Conservation (phyloP, 306 rosid genomes). For the Alnus glutinosa region DNA sequence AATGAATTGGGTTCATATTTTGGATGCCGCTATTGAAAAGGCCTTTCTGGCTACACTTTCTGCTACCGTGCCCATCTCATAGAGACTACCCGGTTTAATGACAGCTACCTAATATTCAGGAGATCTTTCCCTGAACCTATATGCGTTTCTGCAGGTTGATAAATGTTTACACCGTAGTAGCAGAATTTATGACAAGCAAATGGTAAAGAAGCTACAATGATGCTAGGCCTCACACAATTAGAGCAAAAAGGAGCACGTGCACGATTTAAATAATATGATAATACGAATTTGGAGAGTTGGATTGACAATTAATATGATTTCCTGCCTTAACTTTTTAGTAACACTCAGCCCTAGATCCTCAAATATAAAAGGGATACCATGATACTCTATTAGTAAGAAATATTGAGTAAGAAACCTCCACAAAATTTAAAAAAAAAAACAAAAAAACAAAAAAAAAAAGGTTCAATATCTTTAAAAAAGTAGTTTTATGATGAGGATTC, state of each 20-base stretch:
- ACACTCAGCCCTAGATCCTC: neutral
- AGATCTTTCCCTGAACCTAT: too few relatives aligned
- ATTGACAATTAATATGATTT: neutral
- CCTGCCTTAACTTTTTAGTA: neutral
- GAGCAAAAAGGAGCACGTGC: neutral
- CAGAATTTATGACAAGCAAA: constrained; percentile 3
- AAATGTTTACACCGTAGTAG: neutral
- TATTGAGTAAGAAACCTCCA: neutral
- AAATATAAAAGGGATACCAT: neutral
- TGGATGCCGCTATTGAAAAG: too few relatives aligned
- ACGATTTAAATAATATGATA: neutral
- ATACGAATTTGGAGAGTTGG: neutral
- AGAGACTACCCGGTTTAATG: too few relatives aligned
- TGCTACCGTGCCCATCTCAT: too few relatives aligned
- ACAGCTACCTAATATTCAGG: too few relatives aligned
- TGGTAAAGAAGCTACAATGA: neutral
- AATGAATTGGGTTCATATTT: too few relatives aligned
- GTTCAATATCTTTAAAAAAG: neutral
- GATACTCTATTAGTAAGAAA: neutral
- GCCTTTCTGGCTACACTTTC: too few relatives aligned
- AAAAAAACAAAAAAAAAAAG: too few relatives aligned
- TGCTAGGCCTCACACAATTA: neutral
- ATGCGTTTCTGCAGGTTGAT: too few relatives aligned
- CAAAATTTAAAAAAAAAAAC: neutral
- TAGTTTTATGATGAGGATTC: neutral